Evolutionary conservation across 305 asterid species (phyloP), one percentile per base, ranked within the genome.

Genomic region (Fraxinus dipetala): DNA sequence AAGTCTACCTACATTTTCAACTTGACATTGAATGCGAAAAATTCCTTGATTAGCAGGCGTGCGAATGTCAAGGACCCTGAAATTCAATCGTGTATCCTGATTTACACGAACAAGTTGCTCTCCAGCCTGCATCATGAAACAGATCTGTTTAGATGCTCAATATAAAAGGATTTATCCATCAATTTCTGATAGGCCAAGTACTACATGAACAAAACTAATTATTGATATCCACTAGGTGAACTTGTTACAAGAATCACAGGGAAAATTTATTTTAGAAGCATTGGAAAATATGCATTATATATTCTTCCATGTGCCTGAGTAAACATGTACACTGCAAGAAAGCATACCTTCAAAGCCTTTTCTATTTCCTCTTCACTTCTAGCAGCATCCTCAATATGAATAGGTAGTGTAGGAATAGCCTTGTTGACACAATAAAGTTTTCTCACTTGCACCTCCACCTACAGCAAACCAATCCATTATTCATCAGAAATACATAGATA

Each of bases 391-490:
- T 95, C 98, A 51, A 94, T 85, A 78, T 85, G 90, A 72, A 93
- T 89, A 45, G 98, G 99, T 78, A 94, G 87, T 5, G 85, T 54
- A 13, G 96, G 89, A 38, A 86, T 18, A 79, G 98, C 98, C 89
- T 70, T 89, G 86, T 85, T 91, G 78, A 94, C 89, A 45, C 92
- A 90, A 81, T 91, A 85, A 51, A 95, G 77, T 83, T 91, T 92
- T 83, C 92, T 92, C 63, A 92, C 96, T 85, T 95, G 99, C 80
- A 95, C 87, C 86, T 95, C 98, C 82, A 94, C 99, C 99, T 94
- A 77, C 38, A 88, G 38, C 26, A 20, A 59, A 35, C 54, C 79
- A 79, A 78, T 28, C 16, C 35, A 35, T 78, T 34, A 69, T 30
- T 11, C 10, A 31, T 40, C 16, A 9, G 28, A 43, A 16, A 45